These are phyloP conservation scores for Corynascus novoguineensis DNA, from an alignment of 495 filamentous ascomycete species.

Conservation along the genomic window DNA sequence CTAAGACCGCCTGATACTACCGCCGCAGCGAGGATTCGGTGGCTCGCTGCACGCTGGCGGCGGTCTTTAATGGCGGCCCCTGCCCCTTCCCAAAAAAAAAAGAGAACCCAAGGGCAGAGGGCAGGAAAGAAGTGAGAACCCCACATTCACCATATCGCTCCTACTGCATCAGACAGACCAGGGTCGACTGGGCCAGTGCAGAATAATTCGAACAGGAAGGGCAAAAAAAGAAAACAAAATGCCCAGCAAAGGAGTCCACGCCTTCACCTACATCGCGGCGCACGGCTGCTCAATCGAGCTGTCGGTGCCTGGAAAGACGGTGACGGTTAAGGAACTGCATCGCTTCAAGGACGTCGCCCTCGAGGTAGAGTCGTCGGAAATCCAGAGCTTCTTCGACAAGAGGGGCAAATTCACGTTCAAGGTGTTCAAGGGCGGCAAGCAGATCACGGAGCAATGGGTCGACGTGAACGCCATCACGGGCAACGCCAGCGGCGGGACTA, in stretches of 20 bases:
- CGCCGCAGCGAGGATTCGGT: conserved; percentile 4
- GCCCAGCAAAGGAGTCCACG: conserved; percentile 48
- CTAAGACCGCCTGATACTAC: neutral
- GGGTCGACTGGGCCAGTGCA: neutral
- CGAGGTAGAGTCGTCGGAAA: conserved; percentile 43
- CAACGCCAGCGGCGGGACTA: conserved; percentile 41
- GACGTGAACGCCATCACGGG: conserved; percentile 48
- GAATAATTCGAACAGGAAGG: too few species aligned
- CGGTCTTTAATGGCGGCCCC: neutral
- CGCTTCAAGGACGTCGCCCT: conserved; percentile 37
- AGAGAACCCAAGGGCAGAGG: too few species aligned
- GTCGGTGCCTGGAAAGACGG: conserved; percentile 37
- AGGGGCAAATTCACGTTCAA: conserved; percentile 45
- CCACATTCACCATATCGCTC: neutral
- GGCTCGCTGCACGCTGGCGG: neutral
- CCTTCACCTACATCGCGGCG: conserved; percentile 45
- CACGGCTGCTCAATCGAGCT: conserved; percentile 41
- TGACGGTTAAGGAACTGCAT: conserved; percentile 30
- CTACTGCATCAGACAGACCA: neutral
- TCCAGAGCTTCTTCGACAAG: conserved; percentile 41
- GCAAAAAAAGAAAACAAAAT: too few species aligned
- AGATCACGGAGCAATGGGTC: conserved; percentile 35
- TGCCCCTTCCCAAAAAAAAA: too few species aligned
- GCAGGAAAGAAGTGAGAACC: too few species aligned
- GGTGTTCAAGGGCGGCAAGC: conserved; percentile 36